phyloP scores from a whole-genome alignment of 306 rosid species.

The Vicia faba region DNA sequence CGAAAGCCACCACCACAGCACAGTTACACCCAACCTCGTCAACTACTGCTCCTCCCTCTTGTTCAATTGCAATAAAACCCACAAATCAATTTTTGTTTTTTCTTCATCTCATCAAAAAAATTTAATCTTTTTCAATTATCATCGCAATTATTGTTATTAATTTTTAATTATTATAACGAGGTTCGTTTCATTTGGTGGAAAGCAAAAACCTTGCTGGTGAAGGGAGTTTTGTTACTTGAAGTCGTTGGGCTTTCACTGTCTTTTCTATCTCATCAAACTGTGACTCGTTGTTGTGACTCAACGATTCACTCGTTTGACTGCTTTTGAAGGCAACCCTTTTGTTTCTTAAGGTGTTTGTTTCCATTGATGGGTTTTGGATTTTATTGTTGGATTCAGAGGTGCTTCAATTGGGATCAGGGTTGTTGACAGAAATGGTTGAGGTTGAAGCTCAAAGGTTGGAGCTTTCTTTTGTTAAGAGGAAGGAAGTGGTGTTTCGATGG shows the following conservation, averaged over 20 bases:
- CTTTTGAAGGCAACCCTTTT: conserved; percentile 77
- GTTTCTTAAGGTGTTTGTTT: conserved; percentile 47
- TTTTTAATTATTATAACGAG: conserved; percentile 14
- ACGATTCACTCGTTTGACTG: conserved; percentile 63
- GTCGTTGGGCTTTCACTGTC: conserved; percentile 87
- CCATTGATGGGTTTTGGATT: conserved; percentile 51
- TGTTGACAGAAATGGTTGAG: conserved; percentile 54
- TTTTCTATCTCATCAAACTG: conserved; percentile 55
- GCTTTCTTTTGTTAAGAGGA: conserved; percentile 41
- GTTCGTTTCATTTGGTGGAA: conserved; percentile 37
- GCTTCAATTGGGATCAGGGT: conserved; percentile 36
- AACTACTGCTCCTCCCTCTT: conserved; percentile 27
- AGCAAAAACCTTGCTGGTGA: conserved; percentile 37
- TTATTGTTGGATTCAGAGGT: conserved; percentile 42
- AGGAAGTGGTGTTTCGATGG: conserved; percentile 46
- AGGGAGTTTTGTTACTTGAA: conserved; percentile 27
- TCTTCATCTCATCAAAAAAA: not conserved
- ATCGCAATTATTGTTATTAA: conserved; percentile 4
- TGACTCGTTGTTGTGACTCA: conserved; percentile 48
- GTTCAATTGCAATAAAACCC: not conserved
- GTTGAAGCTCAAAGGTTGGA: conserved; percentile 45
- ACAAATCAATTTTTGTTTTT: not conserved
- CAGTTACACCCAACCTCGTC: conserved; percentile 38
- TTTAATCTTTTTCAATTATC: not conserved
- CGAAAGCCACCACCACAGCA: conserved; percentile 18